Conservation (phyloP, 257 asterid species). For the Nicotiana sylvestris region DNA sequence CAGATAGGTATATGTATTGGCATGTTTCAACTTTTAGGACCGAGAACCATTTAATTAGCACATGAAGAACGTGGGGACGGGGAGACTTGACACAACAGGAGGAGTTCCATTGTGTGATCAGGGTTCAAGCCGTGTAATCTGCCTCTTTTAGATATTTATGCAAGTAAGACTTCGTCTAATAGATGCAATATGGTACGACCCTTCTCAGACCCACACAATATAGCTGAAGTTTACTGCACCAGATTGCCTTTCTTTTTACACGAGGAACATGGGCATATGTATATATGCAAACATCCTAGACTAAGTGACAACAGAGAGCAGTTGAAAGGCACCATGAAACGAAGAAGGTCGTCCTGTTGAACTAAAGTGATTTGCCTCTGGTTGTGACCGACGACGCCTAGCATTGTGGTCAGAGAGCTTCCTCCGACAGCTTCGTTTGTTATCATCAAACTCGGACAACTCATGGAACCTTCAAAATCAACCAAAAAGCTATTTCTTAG, state of each 20-base stretch:
- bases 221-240: not conserved
- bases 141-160: not conserved
- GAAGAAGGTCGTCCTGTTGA: slow-evolving; percentile 39
- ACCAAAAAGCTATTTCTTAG: not conserved
- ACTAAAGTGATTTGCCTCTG: slow-evolving; percentile 35
- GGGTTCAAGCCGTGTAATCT: not conserved
- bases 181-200: not conserved
- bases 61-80: not conserved
- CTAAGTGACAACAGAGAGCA: not conserved
- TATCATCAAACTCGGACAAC: slow-evolving; percentile 70
- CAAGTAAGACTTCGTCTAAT: not conserved
- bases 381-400: slow-evolving; percentile 66
- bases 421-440: slow-evolving; percentile 73
- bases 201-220: no score
- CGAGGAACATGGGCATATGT: no score
- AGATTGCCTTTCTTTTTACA: not conserved
- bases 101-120: not conserved
- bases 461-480: slow-evolving; percentile 54
- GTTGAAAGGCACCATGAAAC: slow-evolving; percentile 29
- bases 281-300: not conserved
- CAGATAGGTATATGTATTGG: not conserved
- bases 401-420: slow-evolving; percentile 85
- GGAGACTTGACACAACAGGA: not conserved
- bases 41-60: not conserved
- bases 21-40: no score